Conservation (phyloP, 768 basidiomycete genomes). For the Jaapia argillacea region DNA sequence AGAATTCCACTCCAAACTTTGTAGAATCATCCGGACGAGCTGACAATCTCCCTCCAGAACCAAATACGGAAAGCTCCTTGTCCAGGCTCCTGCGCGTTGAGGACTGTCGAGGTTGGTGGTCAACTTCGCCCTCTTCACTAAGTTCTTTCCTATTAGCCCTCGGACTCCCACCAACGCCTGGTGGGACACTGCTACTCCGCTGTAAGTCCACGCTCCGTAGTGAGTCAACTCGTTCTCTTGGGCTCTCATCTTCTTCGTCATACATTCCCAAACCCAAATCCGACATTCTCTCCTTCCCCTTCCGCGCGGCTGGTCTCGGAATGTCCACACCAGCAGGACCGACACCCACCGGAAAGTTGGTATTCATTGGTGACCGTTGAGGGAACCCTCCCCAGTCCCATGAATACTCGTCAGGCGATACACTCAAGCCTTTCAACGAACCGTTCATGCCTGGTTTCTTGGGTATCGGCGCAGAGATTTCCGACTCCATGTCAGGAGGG, state of each 20-base stretch:
- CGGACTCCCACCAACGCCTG: constrained; percentile 36
- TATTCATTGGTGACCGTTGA: constrained; percentile 58
- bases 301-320: no score
- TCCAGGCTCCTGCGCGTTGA: constrained; percentile 16
- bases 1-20: constrained; percentile 50
- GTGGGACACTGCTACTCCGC: constrained; percentile 50
- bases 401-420: constrained; percentile 55
- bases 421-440: constrained; percentile 3
- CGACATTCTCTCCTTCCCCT: no score
- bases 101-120: constrained; percentile 11
- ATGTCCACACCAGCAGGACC: no score
- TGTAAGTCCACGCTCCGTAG: constrained; percentile 19
- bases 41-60: constrained; percentile 45
- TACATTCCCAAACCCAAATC: no score
- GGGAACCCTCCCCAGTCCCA: constrained; percentile 96
- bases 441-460: constrained; percentile 1
- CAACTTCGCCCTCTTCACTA: no score
- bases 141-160: no score
- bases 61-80: constrained; percentile 24
- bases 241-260: not conserved
- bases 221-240: no score
- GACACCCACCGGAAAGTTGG: constrained; percentile 26
- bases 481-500: constrained; percentile 33
- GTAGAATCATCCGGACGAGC: constrained; percentile 51
- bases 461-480: constrained; percentile 12